These are phyloP conservation scores for Saxispiralis lemnorum DNA, from an alignment of 495 filamentous ascomycete species.

Conservation along the genomic window DNA sequence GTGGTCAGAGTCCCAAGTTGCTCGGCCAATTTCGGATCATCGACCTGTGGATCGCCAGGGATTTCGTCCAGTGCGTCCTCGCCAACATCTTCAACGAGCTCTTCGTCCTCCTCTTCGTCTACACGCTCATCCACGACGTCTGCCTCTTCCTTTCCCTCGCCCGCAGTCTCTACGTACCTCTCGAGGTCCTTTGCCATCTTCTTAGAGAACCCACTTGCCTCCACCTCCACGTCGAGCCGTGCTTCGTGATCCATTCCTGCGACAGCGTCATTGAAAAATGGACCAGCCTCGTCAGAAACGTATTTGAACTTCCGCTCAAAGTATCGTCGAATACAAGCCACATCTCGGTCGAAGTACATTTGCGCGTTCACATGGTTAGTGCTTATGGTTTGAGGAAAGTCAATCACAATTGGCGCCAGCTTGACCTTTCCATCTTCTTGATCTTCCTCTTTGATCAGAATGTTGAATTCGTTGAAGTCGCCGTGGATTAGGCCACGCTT, in stretches of 20 bases:
- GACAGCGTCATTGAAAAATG: constrained; percentile 66
- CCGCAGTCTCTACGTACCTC: constrained; percentile 62
- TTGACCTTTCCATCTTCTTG: constrained; percentile 16
- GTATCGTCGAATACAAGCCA: constrained; percentile 82
- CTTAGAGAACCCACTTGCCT: constrained; percentile 85
- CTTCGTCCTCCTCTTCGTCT: constrained; percentile 12
- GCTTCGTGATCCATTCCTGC: constrained; percentile 47
- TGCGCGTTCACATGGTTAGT: constrained; percentile 82
- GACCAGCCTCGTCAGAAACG: constrained; percentile 60
- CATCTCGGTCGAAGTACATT: constrained; percentile 90
- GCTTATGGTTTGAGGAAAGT: constrained; percentile 98
- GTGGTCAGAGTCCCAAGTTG: constrained; percentile 1
- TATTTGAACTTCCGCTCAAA: constrained; percentile 83
- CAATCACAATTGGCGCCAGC: constrained; percentile 64
- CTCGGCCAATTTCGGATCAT: constrained; percentile 10
- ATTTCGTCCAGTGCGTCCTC: constrained; percentile 8
- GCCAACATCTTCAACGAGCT: constrained; percentile 7
- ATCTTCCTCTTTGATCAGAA: constrained; percentile 59
- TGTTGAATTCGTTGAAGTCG: constrained; percentile 99
- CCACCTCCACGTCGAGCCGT: constrained; percentile 70
- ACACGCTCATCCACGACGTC: constrained; percentile 24
- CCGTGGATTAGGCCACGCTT: constrained; percentile 83
- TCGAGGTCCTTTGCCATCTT: constrained; percentile 92
- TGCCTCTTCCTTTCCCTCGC: constrained; percentile 34
- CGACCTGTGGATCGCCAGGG: not conserved